These are phyloP conservation scores for Chondrus crispus DNA, from an alignment of 23 red algal species.

Conservation along the genomic window DNA sequence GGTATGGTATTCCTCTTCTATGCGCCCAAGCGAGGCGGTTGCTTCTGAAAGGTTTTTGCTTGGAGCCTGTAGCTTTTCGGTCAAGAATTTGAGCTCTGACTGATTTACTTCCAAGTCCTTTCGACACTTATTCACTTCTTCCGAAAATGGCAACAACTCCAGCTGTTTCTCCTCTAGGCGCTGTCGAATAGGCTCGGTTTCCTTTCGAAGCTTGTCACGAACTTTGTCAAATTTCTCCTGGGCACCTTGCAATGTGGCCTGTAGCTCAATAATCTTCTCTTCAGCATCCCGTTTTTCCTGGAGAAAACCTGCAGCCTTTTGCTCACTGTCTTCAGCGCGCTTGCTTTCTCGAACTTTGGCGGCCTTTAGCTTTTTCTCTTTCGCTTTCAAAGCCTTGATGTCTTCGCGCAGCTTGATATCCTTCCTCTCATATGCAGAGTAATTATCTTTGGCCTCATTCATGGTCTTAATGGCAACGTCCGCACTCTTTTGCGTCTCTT, in stretches of 20 bases:
- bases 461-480: constrained; percentile 38
- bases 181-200: constrained; percentile 50
- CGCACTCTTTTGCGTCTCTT: constrained; percentile 30
- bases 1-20: not conserved
- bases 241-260: constrained; percentile 7
- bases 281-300: constrained; percentile 23
- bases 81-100: constrained; percentile 31
- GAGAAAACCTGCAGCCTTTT: not conserved
- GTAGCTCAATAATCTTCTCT: constrained; percentile 2
- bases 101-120: constrained; percentile 32
- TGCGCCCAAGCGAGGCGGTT: not conserved
- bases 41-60: not conserved
- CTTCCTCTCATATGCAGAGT: constrained; percentile 61
- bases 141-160: constrained; percentile 60
- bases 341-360: constrained; percentile 19
- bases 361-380: constrained; percentile 61
- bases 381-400: constrained; percentile 61
- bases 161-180: constrained; percentile 58
- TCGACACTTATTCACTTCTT: constrained; percentile 29
- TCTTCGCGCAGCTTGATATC: constrained; percentile 89
- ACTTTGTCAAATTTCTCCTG: constrained; percentile 38
- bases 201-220: constrained; percentile 34
- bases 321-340: constrained; percentile 15
- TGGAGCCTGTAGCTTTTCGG: constrained; percentile 31
- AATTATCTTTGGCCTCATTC: constrained; percentile 62